These are phyloP conservation scores for Russula sp. DNA, from an alignment of 768 basidiomycete genomes.

Conservation along the genomic window DNA sequence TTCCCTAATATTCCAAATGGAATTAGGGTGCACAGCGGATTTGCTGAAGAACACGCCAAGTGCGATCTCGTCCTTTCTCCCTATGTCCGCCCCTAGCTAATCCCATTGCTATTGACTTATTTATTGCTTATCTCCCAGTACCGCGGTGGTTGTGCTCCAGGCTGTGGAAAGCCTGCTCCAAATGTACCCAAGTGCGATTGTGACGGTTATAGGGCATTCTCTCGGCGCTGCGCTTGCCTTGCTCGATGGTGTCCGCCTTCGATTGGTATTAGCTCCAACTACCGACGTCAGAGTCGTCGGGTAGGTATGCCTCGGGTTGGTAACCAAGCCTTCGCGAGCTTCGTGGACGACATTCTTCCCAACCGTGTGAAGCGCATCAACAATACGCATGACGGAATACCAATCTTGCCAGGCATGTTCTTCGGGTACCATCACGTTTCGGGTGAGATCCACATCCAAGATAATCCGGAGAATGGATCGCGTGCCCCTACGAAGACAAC, in stretches of 20 bases:
- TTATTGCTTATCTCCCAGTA: slow-evolving; percentile 27
- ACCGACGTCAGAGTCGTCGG: slow-evolving; percentile 43
- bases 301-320: slow-evolving; percentile 50
- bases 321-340: slow-evolving; percentile 39
- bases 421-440: slow-evolving; percentile 51
- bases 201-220: slow-evolving; percentile 43
- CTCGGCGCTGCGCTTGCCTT: slow-evolving; percentile 35
- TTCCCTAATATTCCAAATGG: slow-evolving; percentile 29
- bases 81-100: neutral
- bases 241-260: slow-evolving; percentile 35
- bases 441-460: slow-evolving; percentile 54
- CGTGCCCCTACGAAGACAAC: slow-evolving; percentile 40
- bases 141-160: slow-evolving; percentile 41
- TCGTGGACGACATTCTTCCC: slow-evolving; percentile 26
- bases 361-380: slow-evolving; percentile 36
- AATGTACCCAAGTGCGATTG: slow-evolving; percentile 39
- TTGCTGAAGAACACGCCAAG: slow-evolving; percentile 47
- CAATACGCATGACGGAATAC: slow-evolving; percentile 46
- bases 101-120: neutral
- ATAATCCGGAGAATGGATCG: slow-evolving; percentile 39
- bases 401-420: slow-evolving; percentile 50
- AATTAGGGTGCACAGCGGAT: slow-evolving; percentile 52
- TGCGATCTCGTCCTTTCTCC: neutral
- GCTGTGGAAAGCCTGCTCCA: slow-evolving; percentile 44
- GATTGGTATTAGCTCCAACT: slow-evolving; percentile 32